These are phyloP conservation scores for Dothideomycetidae sp. DNA, from an alignment of 2,329 filamentous ascomycete species.

Conservation along the genomic window DNA sequence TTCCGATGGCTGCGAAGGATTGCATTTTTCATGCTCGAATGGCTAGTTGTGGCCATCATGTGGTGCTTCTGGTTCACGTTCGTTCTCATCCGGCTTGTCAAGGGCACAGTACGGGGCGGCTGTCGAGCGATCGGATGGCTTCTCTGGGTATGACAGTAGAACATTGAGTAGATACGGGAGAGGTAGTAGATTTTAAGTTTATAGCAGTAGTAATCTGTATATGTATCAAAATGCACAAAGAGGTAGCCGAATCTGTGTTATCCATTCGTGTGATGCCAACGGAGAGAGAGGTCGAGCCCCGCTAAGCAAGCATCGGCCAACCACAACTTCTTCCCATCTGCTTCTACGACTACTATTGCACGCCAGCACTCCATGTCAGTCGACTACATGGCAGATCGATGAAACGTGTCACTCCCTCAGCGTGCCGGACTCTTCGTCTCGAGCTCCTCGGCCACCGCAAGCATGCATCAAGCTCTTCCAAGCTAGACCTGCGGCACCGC, in stretches of 20 bases:
- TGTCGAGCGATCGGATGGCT: constrained; percentile 59
- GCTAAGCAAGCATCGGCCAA: too few species aligned
- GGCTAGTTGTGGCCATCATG: constrained; percentile 75
- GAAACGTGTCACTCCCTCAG: neutral
- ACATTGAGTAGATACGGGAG: too few species aligned
- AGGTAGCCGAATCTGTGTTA: neutral
- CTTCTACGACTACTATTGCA: too few species aligned
- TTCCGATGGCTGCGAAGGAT: constrained; percentile 61
- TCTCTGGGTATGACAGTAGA: too few species aligned
- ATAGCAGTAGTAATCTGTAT: too few species aligned
- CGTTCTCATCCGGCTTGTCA: constrained; percentile 53
- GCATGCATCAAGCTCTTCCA: neutral
- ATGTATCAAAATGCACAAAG: constrained; percentile 35
- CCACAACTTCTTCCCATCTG: too few species aligned
- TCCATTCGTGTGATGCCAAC: too few species aligned
- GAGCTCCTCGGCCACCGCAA: neutral
- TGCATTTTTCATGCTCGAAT: constrained; percentile 75
- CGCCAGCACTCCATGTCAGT: neutral
- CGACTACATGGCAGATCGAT: neutral
- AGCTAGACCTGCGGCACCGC: too few species aligned
- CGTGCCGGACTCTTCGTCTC: neutral
- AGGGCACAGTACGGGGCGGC: constrained; percentile 47
- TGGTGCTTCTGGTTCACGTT: constrained; percentile 92
- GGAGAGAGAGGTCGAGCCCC: too few species aligned
- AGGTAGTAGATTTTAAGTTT: too few species aligned